Evolutionary conservation across 106 monocot species (phyloP).

Genomic region (Allium fistulosum): DNA sequence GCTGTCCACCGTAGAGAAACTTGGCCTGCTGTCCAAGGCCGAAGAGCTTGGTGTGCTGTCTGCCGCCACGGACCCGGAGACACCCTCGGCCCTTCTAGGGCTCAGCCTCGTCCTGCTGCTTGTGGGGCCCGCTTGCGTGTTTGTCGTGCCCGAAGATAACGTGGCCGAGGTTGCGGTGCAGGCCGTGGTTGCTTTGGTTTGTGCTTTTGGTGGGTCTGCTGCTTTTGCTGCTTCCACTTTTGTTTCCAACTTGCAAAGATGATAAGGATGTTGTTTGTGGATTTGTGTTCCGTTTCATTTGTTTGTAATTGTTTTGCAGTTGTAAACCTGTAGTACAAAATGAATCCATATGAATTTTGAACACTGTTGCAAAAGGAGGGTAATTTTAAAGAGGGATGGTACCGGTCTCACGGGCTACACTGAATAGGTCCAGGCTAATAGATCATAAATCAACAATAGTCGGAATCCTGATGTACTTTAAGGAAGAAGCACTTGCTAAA

Average conservation of each 20-base stretch:
- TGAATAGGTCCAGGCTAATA: no score
- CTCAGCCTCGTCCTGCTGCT: slow-evolving; percentile 45
- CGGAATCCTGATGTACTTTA: no score
- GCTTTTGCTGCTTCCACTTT: slow-evolving; percentile 85
- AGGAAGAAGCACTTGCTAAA: no score
- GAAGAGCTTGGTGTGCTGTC: slow-evolving; percentile 79
- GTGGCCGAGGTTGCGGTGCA: slow-evolving; percentile 63
- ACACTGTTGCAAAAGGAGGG: no score
- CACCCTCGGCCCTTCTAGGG: slow-evolving; percentile 41
- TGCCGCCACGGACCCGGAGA: slow-evolving; percentile 70
- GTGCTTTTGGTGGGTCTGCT: slow-evolving; percentile 70
- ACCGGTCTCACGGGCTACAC: no score
- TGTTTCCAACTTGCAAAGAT: slow-evolving; percentile 66
- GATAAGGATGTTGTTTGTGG: slow-evolving; percentile 7
- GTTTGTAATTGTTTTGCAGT: no score
- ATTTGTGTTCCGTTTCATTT: background rate
- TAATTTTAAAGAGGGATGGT: no score
- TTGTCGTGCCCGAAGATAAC: slow-evolving; percentile 67
- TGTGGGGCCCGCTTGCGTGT: slow-evolving; percentile 62
- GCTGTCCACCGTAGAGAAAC: slow-evolving; percentile 63
- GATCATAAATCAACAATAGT: no score
- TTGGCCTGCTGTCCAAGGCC: slow-evolving; percentile 90
- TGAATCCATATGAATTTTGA: no score
- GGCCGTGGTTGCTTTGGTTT: slow-evolving; percentile 38
- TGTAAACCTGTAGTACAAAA: no score